These are phyloP conservation scores for Colletotrichum euphorbiae DNA, from an alignment of 2,329 filamentous ascomycete species.

Conservation along the genomic window DNA sequence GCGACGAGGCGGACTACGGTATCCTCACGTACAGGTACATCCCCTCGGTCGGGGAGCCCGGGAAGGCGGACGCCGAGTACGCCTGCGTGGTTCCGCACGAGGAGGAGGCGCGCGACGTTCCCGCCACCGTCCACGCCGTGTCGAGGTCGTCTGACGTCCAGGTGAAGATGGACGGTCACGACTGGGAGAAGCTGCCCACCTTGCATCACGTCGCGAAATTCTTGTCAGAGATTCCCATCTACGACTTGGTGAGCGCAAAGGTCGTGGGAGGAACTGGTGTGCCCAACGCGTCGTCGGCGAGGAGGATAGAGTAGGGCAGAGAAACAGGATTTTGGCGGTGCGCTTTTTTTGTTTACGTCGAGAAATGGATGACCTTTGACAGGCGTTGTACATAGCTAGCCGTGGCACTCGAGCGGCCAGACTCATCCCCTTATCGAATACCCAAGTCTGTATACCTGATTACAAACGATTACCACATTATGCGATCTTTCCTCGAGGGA, in stretches of 20 bases:
- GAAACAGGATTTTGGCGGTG: neutral
- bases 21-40: conserved; percentile 69
- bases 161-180: conserved; percentile 60
- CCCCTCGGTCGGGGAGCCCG: conserved; percentile 63
- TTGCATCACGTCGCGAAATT: conserved; percentile 67
- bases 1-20: conserved; percentile 53
- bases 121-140: conserved; percentile 47
- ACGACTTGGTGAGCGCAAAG: conserved; percentile 66
- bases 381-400: conserved; percentile 12
- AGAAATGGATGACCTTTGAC: neutral
- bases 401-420: conserved; percentile 4
- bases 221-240: conserved; percentile 67
- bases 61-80: conserved; percentile 66
- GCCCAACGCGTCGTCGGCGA: conserved; percentile 53
- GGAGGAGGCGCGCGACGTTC: conserved; percentile 49
- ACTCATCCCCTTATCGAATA: conserved; percentile 5
- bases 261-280: conserved; percentile 66
- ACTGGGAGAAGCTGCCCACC: conserved; percentile 68
- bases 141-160: conserved; percentile 53
- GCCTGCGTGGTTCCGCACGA: conserved; percentile 53
- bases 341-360: neutral
- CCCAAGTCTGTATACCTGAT: conserved; percentile 8
- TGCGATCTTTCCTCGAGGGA: neutral
- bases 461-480: neutral
- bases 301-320: conserved; percentile 28